Evolutionary conservation across 345 rosid species (phyloP), one percentile per base, ranked within the genome.

Genomic region (Hibiscus tridactylites): DNA sequence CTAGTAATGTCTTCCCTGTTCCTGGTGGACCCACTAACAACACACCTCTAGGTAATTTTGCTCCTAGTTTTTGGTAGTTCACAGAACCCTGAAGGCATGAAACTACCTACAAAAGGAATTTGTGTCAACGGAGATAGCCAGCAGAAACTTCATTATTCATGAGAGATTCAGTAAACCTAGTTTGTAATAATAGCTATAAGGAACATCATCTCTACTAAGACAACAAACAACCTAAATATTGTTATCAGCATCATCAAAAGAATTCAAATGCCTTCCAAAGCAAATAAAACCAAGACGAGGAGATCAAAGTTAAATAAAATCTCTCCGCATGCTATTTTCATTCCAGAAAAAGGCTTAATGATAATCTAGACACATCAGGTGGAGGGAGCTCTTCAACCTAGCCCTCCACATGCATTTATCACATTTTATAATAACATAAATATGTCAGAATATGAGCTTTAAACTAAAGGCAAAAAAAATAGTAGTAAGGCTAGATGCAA

Each of bases 21-120:
- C 98, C 99, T 3, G 97, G 99, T 52, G 97, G 99, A 59, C 97
- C 99, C 61, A 89, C 95, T 73, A 94, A 81, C 82, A 94, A 83
- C 70, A 91, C 92, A 68, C 98, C 97, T 83, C 88, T 85, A 4
- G 98, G 98, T 74, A 91, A 76, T 74, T 89, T 88, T 54, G 97
- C 98, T 75, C 96, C 98, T 49, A 94, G 80, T 56, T 86, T 90
- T 84, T 83, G 83, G 75, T 91, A 91, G 83, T 88, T 86, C 71
- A 88, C 83, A 73, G 88, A 86, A 83, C 98, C 98, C 83, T 91
- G 93, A 74, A 94, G 93, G 83, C 98, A 94, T 64, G 91, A 88
- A 71, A 94, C 98, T 81, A 94, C 79, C 98, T 94, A 85, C 79
- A 85, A 58, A 65, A 74, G 71, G 75, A 77, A 68, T 64, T 64